phyloP scores from a whole-genome alignment of 2,329 filamentous ascomycete species.

The Epichloe aotearoae region DNA sequence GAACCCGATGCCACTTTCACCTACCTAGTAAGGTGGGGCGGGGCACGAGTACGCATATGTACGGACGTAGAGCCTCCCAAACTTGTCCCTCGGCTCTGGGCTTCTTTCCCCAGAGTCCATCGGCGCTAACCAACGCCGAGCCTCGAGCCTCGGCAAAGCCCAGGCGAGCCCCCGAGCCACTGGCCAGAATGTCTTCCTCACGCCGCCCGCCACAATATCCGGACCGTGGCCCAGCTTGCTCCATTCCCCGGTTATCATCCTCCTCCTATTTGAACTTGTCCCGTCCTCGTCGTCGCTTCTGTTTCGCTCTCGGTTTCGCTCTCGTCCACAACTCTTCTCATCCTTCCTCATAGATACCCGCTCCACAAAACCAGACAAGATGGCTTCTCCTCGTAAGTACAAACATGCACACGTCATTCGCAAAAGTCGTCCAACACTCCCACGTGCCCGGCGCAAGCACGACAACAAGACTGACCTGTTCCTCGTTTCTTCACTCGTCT shows the following conservation, averaged over 20 bases:
- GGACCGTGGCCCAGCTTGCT: too few species aligned
- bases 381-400: conserved; percentile 11
- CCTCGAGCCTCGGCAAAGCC: conserved; percentile 5
- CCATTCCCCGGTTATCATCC: not conserved
- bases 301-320: not conserved
- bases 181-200: not conserved
- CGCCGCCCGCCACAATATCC: not conserved
- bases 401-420: not conserved
- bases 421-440: not conserved
- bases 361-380: not conserved
- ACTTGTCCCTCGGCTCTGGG: not conserved
- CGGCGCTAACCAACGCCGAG: not conserved
- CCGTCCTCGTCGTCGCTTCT: not conserved
- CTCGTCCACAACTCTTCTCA: not conserved
- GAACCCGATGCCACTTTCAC: too few species aligned
- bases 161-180: not conserved
- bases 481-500: not conserved
- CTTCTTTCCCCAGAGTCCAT: conserved; percentile 1
- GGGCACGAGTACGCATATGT: too few species aligned
- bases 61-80: not conserved
- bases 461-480: not conserved
- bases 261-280: not conserved
- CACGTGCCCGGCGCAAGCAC: too few species aligned
- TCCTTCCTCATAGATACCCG: not conserved
- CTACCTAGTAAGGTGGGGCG: too few species aligned